Conservation (phyloP, 352 stramenopile species). For the Phytophthora hybrid region DNA sequence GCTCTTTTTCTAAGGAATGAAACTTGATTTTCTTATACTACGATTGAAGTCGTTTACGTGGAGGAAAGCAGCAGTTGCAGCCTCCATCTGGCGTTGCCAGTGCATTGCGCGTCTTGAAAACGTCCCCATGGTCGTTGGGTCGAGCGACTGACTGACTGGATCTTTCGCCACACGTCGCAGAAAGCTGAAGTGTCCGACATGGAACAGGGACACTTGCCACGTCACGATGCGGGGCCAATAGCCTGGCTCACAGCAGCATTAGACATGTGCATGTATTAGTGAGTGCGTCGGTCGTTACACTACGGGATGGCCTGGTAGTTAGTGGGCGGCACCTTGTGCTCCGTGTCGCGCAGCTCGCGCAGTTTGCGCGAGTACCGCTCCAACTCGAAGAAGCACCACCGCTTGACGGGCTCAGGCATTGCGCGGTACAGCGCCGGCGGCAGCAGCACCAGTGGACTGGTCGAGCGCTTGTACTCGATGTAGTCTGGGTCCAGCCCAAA, state of each 20-base stretch:
- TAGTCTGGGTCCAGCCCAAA: constrained; percentile 66
- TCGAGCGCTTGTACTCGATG: constrained; percentile 72
- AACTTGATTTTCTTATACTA: constrained; percentile 22
- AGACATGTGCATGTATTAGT: background rate
- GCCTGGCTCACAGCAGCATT: no score
- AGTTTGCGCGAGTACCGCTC: constrained; percentile 67
- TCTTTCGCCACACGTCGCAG: constrained; percentile 13
- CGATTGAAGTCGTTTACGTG: no score
- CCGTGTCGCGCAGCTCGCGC: constrained; percentile 27
- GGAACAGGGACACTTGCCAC: background rate
- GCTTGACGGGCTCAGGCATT: constrained; percentile 52
- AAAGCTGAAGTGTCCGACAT: background rate
- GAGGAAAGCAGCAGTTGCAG: no score
- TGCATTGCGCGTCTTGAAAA: background rate
- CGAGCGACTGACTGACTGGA: background rate
- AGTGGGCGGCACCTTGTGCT: constrained; percentile 20
- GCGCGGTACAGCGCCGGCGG: constrained; percentile 53
- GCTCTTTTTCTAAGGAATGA: constrained; percentile 18
- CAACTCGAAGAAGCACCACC: constrained; percentile 59
- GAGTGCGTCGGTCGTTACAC: background rate
- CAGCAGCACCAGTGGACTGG: constrained; percentile 65
- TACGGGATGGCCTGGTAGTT: constrained; percentile 49
- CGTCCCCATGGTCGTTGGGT: background rate
- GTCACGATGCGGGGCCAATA: background rate
- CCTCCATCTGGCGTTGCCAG: no score